Base-by-base conservation (phyloP, 2,329 filamentous ascomycete genomes). In the Sporothrix curviconia region DNA sequence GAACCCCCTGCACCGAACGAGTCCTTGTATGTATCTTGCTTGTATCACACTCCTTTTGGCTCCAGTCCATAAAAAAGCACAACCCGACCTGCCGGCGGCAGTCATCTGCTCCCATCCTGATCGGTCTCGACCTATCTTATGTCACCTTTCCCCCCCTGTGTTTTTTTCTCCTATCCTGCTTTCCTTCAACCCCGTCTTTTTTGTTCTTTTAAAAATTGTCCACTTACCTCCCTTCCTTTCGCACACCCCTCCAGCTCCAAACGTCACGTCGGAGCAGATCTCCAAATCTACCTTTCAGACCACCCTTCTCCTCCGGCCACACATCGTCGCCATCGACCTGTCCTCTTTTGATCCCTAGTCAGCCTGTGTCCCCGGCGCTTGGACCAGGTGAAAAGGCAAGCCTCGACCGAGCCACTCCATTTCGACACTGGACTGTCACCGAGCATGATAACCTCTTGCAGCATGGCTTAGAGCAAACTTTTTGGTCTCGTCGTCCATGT, bases 81-180 rank as follows among this genome's bases (percentile, higher is more conserved):
- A 55, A 44, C 37, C 40, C 52, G 19, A 55, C 50, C 50, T 32
- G 25, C 52, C 30, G 50, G 37, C 50, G 50, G 50, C 50, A 43
- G 50, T 32, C 37, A n/a, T 25, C 36, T 55, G 40, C 40, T 34
- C 32, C 24, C 34, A 15, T 19, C 39, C 37, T 39, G 34, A 50
- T 14, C 55, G 22, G 28, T 51, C 39, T 52, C 15, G 19, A 32
- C 25, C 47, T 30, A 32, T 19, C 30, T 28, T 43, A 37, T 47
- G 54, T 54, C 22, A 40, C 58, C 56, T 39, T 58, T 52, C 30
- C 30, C 40, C 12, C 46, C 50, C 34, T 43, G 47, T 40, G 25
- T 43, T 43, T 28, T 19, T 25, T 44, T 44, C 25, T 34, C 37
- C 25, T 44, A 15, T 6, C 11, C 17, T 30, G 14, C 17, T 37